Conservation (phyloP, 768 basidiomycete genomes). For the Exsudoporus frostii region DNA sequence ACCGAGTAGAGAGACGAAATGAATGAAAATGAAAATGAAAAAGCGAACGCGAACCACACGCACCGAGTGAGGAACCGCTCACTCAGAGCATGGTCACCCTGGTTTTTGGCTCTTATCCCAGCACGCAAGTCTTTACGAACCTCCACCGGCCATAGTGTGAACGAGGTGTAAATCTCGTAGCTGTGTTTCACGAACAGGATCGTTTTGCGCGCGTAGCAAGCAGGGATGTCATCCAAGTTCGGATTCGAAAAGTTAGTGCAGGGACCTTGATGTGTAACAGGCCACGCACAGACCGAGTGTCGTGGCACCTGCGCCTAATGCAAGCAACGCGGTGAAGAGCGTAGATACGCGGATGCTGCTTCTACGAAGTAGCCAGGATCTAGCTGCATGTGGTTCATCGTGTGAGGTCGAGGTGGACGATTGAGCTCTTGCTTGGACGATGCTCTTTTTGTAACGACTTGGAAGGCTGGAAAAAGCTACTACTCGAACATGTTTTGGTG, state of each 20-base stretch:
- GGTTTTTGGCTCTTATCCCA: slow-evolving; percentile 60
- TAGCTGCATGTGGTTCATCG: not conserved
- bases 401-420: slow-evolving; percentile 13
- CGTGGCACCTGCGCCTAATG: slow-evolving; percentile 39
- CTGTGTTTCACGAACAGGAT: slow-evolving; percentile 28
- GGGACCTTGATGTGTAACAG: not conserved
- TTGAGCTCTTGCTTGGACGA: slow-evolving; percentile 1
- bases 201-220: not conserved
- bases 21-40: not conserved
- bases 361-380: slow-evolving; percentile 7
- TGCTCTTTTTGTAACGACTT: not conserved
- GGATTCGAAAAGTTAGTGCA: not conserved
- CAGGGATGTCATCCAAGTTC: not conserved
- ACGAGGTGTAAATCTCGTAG: slow-evolving; percentile 51
- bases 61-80: slow-evolving; percentile 54
- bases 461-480: not conserved
- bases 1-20: no score
- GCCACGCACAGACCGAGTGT: slow-evolving; percentile 41
- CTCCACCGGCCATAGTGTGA: slow-evolving; percentile 66
- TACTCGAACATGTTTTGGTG: not conserved
- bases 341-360: slow-evolving; percentile 35
- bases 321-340: slow-evolving; percentile 37
- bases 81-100: slow-evolving; percentile 51
- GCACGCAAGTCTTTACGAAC: slow-evolving; percentile 62
- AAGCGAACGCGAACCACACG: slow-evolving; percentile 15